Percentiles rank a stretch among this genome's conserved stretches.
phyloP scores from a whole-genome alignment of 1,284 basidiomycete genomes.

The Cutaneotrichosporon curvatum region DNA sequence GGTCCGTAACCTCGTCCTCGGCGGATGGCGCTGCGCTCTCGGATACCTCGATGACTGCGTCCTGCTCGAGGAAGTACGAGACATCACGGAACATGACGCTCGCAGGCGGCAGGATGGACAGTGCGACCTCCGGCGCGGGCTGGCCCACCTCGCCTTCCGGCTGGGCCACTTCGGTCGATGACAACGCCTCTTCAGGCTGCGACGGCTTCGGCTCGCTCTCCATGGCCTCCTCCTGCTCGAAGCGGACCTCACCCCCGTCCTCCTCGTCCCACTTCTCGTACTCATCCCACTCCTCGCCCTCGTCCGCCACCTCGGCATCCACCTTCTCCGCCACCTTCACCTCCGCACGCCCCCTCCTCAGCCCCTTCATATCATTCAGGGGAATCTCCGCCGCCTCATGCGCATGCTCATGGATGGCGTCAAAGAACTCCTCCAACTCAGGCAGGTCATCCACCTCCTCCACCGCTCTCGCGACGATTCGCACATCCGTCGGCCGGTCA shows the following conservation, averaged over 20 bases:
- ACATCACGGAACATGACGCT: not conserved
- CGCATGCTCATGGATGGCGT: conserved; percentile 1
- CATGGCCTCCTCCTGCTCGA: not conserved
- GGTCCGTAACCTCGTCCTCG: not conserved
- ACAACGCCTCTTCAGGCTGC: not conserved
- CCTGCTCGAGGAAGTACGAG: conserved; percentile 6
- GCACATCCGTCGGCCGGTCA: conserved; percentile 11
- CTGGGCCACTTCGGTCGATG: no score
- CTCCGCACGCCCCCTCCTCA: conserved; percentile 12
- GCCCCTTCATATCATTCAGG: conserved; percentile 6
- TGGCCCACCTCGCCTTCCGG: no score
- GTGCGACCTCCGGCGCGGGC: not conserved
- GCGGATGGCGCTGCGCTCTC: not conserved
- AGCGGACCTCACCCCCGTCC: not conserved
- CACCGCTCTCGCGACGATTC: conserved; percentile 1
- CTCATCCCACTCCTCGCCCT: not conserved
- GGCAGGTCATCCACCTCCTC: conserved; percentile 1
- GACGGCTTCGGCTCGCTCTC: not conserved
- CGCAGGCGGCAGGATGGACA: not conserved
- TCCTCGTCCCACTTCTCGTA: not conserved
- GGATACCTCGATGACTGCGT: conserved; percentile 12
- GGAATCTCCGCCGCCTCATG: not conserved
- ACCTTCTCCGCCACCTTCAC: no score
- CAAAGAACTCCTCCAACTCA: conserved; percentile 7
- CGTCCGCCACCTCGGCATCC: not conserved